Evolutionary conservation across 345 rosid species (phyloP).

Genomic region (Noccaea bulbosa): DNA sequence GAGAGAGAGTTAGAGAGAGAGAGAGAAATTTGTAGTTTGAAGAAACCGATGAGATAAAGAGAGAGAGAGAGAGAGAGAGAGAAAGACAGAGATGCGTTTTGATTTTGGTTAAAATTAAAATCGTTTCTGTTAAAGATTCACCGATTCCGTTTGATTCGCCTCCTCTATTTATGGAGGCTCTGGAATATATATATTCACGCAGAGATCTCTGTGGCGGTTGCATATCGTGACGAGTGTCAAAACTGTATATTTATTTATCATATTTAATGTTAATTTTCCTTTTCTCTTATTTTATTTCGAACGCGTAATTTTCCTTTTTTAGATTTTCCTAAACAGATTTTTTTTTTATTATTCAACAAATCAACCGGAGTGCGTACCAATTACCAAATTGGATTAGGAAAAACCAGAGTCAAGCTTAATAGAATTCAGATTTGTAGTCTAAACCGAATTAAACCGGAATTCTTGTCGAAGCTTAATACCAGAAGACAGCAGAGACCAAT

Average conservation of each 20-base stretch:
- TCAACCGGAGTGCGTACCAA: neutral
- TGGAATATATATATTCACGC: conserved; percentile 4
- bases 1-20: neutral
- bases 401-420: neutral
- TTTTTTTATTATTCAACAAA: neutral
- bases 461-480: no score
- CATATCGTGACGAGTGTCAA: conserved; percentile 19
- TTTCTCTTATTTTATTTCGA: neutral
- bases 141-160: conserved; percentile 26
- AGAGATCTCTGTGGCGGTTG: conserved; percentile 19
- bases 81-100: conserved; percentile 23
- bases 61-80: neutral
- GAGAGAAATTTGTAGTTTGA: conserved; percentile 1
- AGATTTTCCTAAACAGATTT: neutral
- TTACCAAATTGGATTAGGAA: neutral
- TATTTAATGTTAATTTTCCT: neutral
- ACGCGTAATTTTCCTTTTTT: neutral
- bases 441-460: conserved; percentile 5
- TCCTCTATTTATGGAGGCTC: conserved; percentile 31
- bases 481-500: no score
- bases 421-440: neutral
- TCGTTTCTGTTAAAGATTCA: conserved; percentile 9
- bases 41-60: conserved; percentile 17
- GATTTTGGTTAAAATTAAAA: conserved; percentile 4
- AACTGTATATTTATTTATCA: neutral